phyloP scores from a whole-genome alignment of 148 eudicot genomes.

The Gaultheria prostrata region DNA sequence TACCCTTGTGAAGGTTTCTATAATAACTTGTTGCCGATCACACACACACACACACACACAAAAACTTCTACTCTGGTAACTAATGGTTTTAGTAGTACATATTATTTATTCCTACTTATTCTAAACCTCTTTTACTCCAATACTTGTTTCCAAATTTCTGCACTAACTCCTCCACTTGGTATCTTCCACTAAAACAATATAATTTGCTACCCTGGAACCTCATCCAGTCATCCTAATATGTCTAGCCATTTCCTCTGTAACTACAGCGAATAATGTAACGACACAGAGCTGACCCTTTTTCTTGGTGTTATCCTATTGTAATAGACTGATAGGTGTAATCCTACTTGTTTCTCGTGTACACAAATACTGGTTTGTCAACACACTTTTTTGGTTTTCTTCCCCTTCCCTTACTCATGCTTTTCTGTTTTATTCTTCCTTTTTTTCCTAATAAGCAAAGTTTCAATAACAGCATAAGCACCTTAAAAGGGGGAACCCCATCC shows the following conservation, averaged over 20 bases:
- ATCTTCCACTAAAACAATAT: neutral
- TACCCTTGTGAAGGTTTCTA: too few species aligned
- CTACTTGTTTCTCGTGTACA: neutral
- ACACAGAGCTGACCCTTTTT: neutral
- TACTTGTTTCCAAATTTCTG: neutral
- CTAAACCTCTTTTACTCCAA: neutral
- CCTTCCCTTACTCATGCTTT: neutral
- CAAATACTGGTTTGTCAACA: neutral
- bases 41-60: too few species aligned
- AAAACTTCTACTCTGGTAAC: too few species aligned
- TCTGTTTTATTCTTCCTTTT: neutral
- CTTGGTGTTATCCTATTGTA: neutral
- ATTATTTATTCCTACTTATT: neutral
- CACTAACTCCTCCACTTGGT: neutral
- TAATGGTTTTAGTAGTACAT: neutral
- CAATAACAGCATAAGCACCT: neutral
- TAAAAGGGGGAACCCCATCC: neutral
- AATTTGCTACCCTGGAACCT: neutral
- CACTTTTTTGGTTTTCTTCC: neutral
- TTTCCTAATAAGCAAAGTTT: neutral
- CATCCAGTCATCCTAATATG: neutral
- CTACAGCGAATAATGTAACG: neutral
- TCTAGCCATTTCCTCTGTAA: neutral
- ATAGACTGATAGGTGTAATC: neutral
- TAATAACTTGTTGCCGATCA: too few species aligned